Conservation (phyloP, 441 rosid genomes). For the Populus hybrid region DNA sequence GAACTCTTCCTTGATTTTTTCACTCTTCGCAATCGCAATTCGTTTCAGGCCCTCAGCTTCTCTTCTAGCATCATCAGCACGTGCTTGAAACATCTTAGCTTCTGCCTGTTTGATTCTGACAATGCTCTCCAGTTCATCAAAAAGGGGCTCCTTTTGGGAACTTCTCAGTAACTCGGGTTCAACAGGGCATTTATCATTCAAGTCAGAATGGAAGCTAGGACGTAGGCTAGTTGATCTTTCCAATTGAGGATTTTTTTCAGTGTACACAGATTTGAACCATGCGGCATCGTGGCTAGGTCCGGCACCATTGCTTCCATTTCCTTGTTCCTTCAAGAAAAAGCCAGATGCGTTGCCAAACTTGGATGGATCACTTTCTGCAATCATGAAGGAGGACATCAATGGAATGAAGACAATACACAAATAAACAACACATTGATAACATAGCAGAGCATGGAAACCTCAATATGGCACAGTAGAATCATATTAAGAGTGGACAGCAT, state of each 20-base stretch:
- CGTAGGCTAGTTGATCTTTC: slow-evolving; percentile 54
- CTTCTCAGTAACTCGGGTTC: slow-evolving; percentile 47
- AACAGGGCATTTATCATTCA: slow-evolving; percentile 40
- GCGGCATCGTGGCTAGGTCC: slow-evolving; percentile 55
- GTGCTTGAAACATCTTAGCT: slow-evolving; percentile 85
- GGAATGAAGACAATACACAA: not conserved
- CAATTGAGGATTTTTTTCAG: slow-evolving; percentile 56
- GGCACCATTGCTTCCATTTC: slow-evolving; percentile 41
- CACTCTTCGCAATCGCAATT: slow-evolving; percentile 71
- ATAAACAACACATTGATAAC: not conserved
- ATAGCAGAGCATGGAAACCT: not conserved
- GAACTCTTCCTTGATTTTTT: slow-evolving; percentile 75
- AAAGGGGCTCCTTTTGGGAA: slow-evolving; percentile 53
- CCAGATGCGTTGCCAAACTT: slow-evolving; percentile 33
- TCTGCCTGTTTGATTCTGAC: slow-evolving; percentile 87
- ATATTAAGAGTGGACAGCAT: not conserved
- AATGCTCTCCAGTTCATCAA: slow-evolving; percentile 88
- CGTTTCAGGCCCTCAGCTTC: slow-evolving; percentile 87
- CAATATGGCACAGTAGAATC: not conserved
- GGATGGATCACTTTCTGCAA: slow-evolving; percentile 71
- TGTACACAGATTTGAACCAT: slow-evolving; percentile 56
- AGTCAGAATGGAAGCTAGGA: slow-evolving; percentile 48
- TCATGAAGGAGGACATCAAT: slow-evolving; percentile 8
- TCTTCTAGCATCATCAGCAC: slow-evolving; percentile 87
- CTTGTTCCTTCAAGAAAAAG: slow-evolving; percentile 45